Percentiles rank a stretch among this genome's conserved stretches.
Conservation (phyloP, 192 early-diverging fungal genomes). For the Backusella australiensis region DNA sequence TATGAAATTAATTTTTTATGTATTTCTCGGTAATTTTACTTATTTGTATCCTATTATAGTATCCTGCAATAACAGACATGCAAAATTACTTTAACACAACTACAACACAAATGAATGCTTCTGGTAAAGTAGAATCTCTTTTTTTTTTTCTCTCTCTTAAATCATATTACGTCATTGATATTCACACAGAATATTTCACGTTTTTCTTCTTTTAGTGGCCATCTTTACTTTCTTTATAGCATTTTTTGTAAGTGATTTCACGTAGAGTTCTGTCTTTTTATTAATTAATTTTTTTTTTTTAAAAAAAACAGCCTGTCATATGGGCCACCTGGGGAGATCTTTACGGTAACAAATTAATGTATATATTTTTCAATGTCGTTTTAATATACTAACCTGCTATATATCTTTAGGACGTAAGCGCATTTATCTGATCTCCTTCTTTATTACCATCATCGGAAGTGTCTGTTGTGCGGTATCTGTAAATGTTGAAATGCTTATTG, state of each 20-base stretch:
- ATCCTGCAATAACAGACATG: constrained; percentile 29
- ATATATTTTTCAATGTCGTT: neutral
- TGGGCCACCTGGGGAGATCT: constrained; percentile 30
- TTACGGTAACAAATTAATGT: neutral
- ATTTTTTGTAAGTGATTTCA: constrained; percentile 24
- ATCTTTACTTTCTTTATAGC: constrained; percentile 31
- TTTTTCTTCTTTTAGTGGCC: constrained; percentile 18
- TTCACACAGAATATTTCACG: neutral
- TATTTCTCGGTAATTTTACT: neutral
- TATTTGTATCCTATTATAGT: constrained; percentile 10
- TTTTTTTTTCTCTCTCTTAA: neutral
- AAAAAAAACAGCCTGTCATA: constrained; percentile 19
- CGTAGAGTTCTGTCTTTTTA: neutral
- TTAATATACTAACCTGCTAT: neutral
- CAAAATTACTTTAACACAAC: constrained; percentile 23
- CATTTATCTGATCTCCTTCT: constrained; percentile 28
- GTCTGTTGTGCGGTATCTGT: constrained; percentile 28
- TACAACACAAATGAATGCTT: constrained; percentile 27
- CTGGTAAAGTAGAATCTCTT: constrained; percentile 16
- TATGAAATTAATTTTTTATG: no score
- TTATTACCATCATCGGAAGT: constrained; percentile 21
- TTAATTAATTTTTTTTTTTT: no score
- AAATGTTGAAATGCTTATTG: constrained; percentile 26
- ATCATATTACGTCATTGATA: neutral
- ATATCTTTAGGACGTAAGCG: constrained; percentile 17